Percentiles rank a stretch among this genome's conserved stretches.
These are phyloP conservation scores for Allium sativum DNA, from an alignment of 106 monocot species.

Conservation along the genomic window DNA sequence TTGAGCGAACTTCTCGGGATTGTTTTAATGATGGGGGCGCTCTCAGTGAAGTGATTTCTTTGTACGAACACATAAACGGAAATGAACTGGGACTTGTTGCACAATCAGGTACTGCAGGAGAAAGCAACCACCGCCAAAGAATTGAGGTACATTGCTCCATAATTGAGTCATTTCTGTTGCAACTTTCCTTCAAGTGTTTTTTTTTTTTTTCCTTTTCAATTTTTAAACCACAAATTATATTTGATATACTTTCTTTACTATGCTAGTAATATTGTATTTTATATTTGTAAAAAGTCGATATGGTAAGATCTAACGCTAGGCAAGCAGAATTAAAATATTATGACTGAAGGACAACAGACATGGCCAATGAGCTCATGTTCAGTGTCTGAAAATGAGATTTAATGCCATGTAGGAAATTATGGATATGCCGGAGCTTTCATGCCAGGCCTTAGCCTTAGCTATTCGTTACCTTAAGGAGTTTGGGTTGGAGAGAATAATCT, in stretches of 20 bases:
- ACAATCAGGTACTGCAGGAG: constrained; percentile 8
- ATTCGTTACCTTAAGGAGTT: constrained; percentile 83
- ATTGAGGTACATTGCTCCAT: constrained; percentile 43
- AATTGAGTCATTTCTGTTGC: too few relatives aligned
- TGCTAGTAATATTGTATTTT: too few relatives aligned
- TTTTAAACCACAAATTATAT: not conserved
- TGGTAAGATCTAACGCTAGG: too few relatives aligned
- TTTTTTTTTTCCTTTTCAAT: not conserved
- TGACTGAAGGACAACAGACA: too few relatives aligned
- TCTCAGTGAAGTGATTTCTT: constrained; percentile 71
- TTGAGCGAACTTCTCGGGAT: constrained; percentile 44
- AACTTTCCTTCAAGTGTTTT: too few relatives aligned
- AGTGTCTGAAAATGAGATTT: too few relatives aligned
- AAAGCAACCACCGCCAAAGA: constrained; percentile 26
- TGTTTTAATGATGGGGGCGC: constrained; percentile 72
- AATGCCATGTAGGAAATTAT: constrained; percentile 48
- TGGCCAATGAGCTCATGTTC: too few relatives aligned
- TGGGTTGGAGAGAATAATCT: constrained; percentile 79
- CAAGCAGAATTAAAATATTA: too few relatives aligned
- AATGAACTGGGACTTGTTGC: constrained; percentile 11
- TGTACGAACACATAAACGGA: constrained; percentile 47
- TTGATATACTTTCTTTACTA: too few relatives aligned
- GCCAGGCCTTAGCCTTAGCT: constrained; percentile 72
- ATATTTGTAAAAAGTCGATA: too few relatives aligned
- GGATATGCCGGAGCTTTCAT: constrained; percentile 70